A percentile compares a stretch with the other conserved stretches of the same genome.
These are phyloP conservation scores for Starmerella stellata DNA, from an alignment of 805 yeast species.

Conservation along the genomic window DNA sequence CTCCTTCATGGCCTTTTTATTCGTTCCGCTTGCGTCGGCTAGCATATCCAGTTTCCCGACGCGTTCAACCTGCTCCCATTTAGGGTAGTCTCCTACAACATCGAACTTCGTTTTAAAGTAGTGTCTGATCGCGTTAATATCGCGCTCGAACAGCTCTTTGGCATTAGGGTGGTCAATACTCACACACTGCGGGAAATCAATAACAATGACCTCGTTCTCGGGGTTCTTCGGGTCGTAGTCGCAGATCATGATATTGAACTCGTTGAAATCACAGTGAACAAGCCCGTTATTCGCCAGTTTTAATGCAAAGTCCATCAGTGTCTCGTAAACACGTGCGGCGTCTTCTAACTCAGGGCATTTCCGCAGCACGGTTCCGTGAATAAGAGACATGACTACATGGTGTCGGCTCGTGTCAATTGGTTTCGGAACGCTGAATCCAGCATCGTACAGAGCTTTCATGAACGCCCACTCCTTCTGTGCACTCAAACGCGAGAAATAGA, in stretches of 20 bases:
- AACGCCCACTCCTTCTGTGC: slow-evolving; percentile 86
- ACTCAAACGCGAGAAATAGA: slow-evolving; percentile 73
- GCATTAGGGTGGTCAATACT: slow-evolving; percentile 86
- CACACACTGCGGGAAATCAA: slow-evolving; percentile 97
- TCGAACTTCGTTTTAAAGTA: slow-evolving; percentile 66
- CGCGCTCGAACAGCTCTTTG: slow-evolving; percentile 71
- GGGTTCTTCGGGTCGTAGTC: slow-evolving; percentile 28
- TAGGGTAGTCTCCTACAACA: slow-evolving; percentile 75
- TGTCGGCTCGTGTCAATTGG: slow-evolving; percentile 86
- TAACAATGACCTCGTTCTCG: slow-evolving; percentile 65
- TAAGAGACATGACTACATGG: slow-evolving; percentile 79
- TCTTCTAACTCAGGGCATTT: slow-evolving; percentile 53
- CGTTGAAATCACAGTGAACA: slow-evolving; percentile 95
- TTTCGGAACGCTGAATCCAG: slow-evolving; percentile 71
- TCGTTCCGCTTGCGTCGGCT: slow-evolving; percentile 79
- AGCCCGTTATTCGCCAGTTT: slow-evolving; percentile 71
- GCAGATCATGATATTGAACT: slow-evolving; percentile 78
- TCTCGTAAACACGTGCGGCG: slow-evolving; percentile 56
- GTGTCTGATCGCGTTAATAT: slow-evolving; percentile 71
- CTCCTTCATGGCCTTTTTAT: slow-evolving; percentile 35
- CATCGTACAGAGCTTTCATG: slow-evolving; percentile 52
- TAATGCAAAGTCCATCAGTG: slow-evolving; percentile 73
- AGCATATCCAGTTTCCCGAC: slow-evolving; percentile 56
- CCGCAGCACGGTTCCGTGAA: slow-evolving; percentile 81
- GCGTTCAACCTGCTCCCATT: slow-evolving; percentile 56